Base-by-base conservation (phyloP, 805 yeast species). In the Kodamaea kaohsiungensis region DNA sequence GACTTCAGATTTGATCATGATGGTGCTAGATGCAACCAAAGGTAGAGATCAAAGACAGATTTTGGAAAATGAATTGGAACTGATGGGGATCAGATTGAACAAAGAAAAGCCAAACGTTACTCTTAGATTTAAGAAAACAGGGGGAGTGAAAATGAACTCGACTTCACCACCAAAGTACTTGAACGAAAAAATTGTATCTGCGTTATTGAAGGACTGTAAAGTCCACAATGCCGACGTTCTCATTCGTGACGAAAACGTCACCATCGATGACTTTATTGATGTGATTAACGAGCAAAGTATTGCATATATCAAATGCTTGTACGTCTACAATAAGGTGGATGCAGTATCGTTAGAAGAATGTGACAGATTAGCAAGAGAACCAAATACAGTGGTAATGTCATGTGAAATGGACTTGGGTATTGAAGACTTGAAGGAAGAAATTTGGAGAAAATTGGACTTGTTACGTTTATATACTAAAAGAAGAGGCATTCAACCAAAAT, bases 11-110 rank as follows among this genome's bases (percentile, higher is more conserved):
- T 75, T 93, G 65, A 87, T 93, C 57, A 74, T 93, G 65, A 95
- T 93, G 96, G 91, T 93, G 53, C 73, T 93, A 59, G 99, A 93
- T 72, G 97, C 98, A 1, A 93, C 99, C 1, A 95, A 95, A 68
- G 89, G 96, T 27, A 86, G 85, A 27, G 91, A 92, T 62, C 99
- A 93, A 70, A 79, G 98, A 59, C 85, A 81, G 62, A 89, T 92
- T 53, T 77, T 93, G 59, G 98, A 93, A 65, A 82, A 82, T 55
- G 99, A 93, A 73, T 77, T 93, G 60, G 98, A 93, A 66, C 85
- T 95, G 4, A 96, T 93, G 67, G 99, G 99, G 0, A 91, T 93
- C 53, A 79, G 99, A 55, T 77, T 93, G 62, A 93, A 93, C 67
- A 89, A 87, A 65, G 77, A 77, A 46, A 85, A 79, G 57, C 99